Conservation (phyloP, 768 basidiomycete species). For the Russula sp. region DNA sequence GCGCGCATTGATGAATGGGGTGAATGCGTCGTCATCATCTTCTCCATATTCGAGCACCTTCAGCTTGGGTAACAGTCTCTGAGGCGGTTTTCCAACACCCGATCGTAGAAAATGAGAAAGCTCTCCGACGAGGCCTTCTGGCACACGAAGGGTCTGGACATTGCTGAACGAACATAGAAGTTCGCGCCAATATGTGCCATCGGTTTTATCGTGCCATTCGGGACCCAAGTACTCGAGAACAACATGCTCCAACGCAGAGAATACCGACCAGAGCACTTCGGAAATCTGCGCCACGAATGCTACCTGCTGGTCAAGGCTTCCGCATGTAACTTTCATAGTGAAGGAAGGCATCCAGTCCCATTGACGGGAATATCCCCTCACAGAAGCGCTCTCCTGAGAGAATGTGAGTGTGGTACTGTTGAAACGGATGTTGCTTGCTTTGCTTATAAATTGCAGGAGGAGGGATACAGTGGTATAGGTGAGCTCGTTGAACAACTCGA, state of each 20-base stretch:
- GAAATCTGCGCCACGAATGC: neutral
- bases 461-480: neutral
- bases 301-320: neutral
- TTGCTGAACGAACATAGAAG: neutral
- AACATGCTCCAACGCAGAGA: neutral
- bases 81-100: neutral
- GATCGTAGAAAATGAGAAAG: neutral
- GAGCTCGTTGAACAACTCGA: neutral
- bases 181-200: neutral
- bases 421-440: too few species aligned
- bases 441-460: too few species aligned
- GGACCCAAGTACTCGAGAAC: neutral
- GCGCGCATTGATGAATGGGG: neutral
- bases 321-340: neutral
- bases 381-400: too few species aligned
- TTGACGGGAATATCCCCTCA: neutral
- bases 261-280: neutral
- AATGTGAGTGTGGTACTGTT: neutral
- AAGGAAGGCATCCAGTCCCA: neutral
- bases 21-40: neutral
- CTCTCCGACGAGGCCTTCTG: neutral
- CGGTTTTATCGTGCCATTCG: neutral
- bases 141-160: neutral
- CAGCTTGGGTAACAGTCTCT: neutral
- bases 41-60: neutral